A percentile compares a stretch with the other conserved stretches of the same genome.
Conservation (phyloP, 805 yeast species). For the Schizosaccharomyces osmophilus region DNA sequence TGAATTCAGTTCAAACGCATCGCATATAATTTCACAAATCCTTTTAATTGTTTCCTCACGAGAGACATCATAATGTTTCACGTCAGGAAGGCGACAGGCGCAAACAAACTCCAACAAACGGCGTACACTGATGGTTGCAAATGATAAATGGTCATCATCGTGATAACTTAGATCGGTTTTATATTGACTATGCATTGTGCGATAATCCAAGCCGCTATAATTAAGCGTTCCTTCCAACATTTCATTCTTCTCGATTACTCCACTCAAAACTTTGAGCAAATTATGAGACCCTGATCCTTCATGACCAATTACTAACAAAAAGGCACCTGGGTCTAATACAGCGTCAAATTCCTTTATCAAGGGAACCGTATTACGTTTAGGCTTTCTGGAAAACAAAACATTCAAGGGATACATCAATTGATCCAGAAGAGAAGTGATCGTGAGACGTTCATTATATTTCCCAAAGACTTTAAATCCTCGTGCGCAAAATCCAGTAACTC, state of each 20-base stretch:
- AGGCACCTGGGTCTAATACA: conserved; percentile 33
- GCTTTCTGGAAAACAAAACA: background rate
- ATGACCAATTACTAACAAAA: conserved; percentile 52
- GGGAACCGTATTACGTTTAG: background rate
- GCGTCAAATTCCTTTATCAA: conserved; percentile 29
- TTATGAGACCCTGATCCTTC: conserved; percentile 51
- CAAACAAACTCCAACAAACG: conserved; percentile 30
- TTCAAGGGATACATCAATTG: background rate
- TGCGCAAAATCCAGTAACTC: background rate
- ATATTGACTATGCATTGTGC: conserved; percentile 23
- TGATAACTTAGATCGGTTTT: conserved; percentile 42
- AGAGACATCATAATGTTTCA: conserved; percentile 29
- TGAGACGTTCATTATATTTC: background rate
- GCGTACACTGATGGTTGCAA: conserved; percentile 34
- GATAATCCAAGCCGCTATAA: conserved; percentile 17
- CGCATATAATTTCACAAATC: conserved; percentile 22
- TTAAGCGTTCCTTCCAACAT: conserved; percentile 24
- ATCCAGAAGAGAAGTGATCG: background rate
- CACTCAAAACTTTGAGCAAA: conserved; percentile 29
- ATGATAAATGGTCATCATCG: conserved; percentile 39
- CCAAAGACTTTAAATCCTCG: background rate
- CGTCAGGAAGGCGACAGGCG: conserved; percentile 33
- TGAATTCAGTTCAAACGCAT: conserved; percentile 30
- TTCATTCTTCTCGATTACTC: conserved; percentile 31
- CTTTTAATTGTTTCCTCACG: conserved; percentile 24